phyloP scores from a whole-genome alignment of 2,329 filamentous ascomycete genomes.

The Hypoxylon sp. region DNA sequence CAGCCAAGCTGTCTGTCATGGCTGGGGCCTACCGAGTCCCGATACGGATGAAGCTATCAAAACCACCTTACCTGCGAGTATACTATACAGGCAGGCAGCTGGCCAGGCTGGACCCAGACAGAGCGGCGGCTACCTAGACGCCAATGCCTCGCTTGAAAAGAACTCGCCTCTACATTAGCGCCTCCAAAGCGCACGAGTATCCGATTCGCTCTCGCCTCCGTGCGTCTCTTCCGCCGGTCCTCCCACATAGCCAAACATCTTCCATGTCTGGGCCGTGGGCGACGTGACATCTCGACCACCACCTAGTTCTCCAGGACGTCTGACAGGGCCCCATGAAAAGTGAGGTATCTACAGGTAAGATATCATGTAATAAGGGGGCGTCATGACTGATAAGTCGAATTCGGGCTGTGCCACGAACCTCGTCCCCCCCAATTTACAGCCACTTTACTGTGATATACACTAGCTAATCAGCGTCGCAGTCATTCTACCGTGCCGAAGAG shows the following conservation, averaged over 20 bases:
- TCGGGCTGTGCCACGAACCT: slow-evolving; percentile 13
- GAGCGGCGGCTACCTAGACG: slow-evolving; percentile 10
- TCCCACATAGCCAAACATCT: slow-evolving; percentile 18
- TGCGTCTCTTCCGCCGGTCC: slow-evolving; percentile 14
- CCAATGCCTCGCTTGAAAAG: slow-evolving; percentile 15
- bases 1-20: slow-evolving; percentile 9
- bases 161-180: slow-evolving; percentile 17
- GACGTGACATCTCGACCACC: slow-evolving; percentile 24
- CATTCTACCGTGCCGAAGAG: slow-evolving; percentile 18
- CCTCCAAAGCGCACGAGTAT: slow-evolving; percentile 11
- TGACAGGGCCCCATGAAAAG: slow-evolving; percentile 9
- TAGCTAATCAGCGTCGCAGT: slow-evolving; percentile 31
- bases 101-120: slow-evolving; percentile 8
- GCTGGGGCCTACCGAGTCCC: slow-evolving; percentile 3
- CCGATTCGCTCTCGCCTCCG: slow-evolving; percentile 25
- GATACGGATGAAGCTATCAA: slow-evolving; percentile 1
- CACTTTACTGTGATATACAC: slow-evolving; percentile 27
- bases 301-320: slow-evolving; percentile 10
- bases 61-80: neutral
- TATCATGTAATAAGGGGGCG: slow-evolving; percentile 27
- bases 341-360: slow-evolving; percentile 11
- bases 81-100: slow-evolving; percentile 4
- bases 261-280: slow-evolving; percentile 5
- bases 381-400: slow-evolving; percentile 19
- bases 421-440: slow-evolving; percentile 20